Base-by-base conservation (phyloP, 345 rosid species). In the Populus pruinosa region DNA sequence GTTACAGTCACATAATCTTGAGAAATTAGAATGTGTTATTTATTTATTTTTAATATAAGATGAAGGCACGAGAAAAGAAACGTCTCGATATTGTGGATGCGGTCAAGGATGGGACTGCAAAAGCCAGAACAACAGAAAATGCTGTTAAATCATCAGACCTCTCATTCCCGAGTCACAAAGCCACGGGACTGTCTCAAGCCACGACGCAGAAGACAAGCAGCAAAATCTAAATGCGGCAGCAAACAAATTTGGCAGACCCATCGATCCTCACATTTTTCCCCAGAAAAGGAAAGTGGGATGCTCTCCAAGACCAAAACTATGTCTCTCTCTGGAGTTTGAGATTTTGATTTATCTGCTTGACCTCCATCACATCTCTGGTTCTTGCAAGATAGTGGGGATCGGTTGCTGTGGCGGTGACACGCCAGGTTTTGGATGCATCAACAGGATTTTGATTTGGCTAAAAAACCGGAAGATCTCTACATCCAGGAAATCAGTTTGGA, bases 401-500 rank as follows among this genome's bases (percentile, higher is more conserved):
- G 77, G 33, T 2, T 39, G 69, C 41, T 17, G 50, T 25, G 38
- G 41, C 17, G 9, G 62, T 8, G 44, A 41, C 76, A 27, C 55
- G 0, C 4, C 14, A 39, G 49, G 63, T 14, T 31, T 2, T 71
- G 36, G 14, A 25, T 23, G 65, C 33, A 18, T 31, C 53, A 14
- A 16, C 38, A 55, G 23, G 21, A 80, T 73, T 23, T 20, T 56
- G 76, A 66, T 53, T 33, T 33, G 36, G 36, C 36, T 33, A 33
- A 33, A 33, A 33, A 33, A 33, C 4, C 5, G 36, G 36, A 33
- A 33, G 36, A 33, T 33, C 36, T 33, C 36, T 33, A 33, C 36
- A 71, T 78, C 67, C 36, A 47, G 44, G 43, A 81, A 43, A 76
- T 81, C 75, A 66, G 72, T 67, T 25, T 66, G 36, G 67, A 9